Evolutionary conservation across 805 yeast species (phyloP).

Genomic region (Lipomyces yamanashiensis): DNA sequence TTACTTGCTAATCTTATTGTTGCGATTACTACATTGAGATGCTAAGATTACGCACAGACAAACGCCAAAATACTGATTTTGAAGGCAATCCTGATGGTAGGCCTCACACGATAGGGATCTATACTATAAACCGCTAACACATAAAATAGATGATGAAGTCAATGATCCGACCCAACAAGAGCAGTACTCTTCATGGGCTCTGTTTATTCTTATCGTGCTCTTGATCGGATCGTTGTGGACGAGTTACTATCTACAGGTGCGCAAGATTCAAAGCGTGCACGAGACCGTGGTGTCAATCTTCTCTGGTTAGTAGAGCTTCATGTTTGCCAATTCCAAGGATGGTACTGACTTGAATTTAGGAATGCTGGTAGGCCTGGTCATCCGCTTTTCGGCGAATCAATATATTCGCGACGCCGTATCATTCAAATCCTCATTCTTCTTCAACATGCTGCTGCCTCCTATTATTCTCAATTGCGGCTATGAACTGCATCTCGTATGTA

Average conservation of each 20-base stretch:
- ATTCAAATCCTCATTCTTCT: constrained; percentile 91
- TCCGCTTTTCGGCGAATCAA: constrained; percentile 92
- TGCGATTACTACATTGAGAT: background rate
- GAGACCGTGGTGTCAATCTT: constrained; percentile 96
- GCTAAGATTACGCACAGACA: constrained; percentile 11
- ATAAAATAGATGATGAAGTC: constrained; percentile 14
- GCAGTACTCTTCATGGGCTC: constrained; percentile 96
- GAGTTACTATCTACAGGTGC: constrained; percentile 86
- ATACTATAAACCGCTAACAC: background rate
- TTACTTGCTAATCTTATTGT: background rate
- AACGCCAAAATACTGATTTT: constrained; percentile 33
- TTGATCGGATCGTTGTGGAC: constrained; percentile 93
- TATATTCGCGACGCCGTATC: constrained; percentile 96
- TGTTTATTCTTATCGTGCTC: constrained; percentile 79
- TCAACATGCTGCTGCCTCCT: constrained; percentile 92
- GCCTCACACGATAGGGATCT: background rate
- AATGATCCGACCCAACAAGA: constrained; percentile 87
- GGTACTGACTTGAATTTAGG: constrained; percentile 15
- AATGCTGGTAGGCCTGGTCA: constrained; percentile 79
- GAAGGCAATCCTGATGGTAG: constrained; percentile 32
- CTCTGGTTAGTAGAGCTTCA: constrained; percentile 75
- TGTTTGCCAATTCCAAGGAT: background rate
- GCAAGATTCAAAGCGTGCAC: constrained; percentile 92
- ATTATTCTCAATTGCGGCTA: constrained; percentile 95
- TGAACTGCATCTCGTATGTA: constrained; percentile 71